Evolutionary conservation across 2,329 filamentous ascomycete species (phyloP), one percentile per base, ranked within the genome.

Genomic region (Xylaria sp.): DNA sequence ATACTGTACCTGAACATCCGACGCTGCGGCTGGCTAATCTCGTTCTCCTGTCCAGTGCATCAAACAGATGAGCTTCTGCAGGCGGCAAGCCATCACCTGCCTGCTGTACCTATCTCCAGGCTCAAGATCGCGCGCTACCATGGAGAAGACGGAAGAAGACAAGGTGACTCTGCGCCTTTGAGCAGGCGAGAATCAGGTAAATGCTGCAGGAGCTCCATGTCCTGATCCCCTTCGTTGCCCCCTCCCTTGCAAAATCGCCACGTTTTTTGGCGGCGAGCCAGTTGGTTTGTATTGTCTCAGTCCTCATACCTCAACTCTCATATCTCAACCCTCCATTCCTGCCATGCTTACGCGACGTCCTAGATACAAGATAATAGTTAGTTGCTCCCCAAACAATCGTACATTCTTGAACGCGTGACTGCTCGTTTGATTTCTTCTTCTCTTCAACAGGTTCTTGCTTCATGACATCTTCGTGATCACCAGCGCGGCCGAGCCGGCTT

Each of bases 401-500:
- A 57, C 23, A 42, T 57, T 35, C 23, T 42, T 59, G 44, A 47
- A 63, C 54, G 56, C 23, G 52, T 59, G 42, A 55, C 65, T 52
- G 60, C 57, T 59, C 62, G 65, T 65, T 62, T 65, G 23, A 30
- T n/a, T 63, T 50, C 13, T 35, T 58, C 53, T 52, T 57, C 66
- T 54, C 59, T 59, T 60, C 68, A 64, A 60, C 55, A 65, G 52
- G 59, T 57, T n/a, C 62, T 55, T 63, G 59, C 63, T 77, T 74
- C 69, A 77, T 78, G 76, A 72, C 71, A 70, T 70, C 66, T 66
- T 69, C 63, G 68, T 72, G 71, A 73, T 67, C 65, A 59, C 72
- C 70, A 70, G 55, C 60, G 65, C 68, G 76, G 76, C 75, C 76
- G 68, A 63, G 69, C 71, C 67, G 75, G 75, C 59, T 67, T 72